These are phyloP conservation scores for Solanum megistacrolobum DNA, from an alignment of 257 asterid species.

Conservation along the genomic window DNA sequence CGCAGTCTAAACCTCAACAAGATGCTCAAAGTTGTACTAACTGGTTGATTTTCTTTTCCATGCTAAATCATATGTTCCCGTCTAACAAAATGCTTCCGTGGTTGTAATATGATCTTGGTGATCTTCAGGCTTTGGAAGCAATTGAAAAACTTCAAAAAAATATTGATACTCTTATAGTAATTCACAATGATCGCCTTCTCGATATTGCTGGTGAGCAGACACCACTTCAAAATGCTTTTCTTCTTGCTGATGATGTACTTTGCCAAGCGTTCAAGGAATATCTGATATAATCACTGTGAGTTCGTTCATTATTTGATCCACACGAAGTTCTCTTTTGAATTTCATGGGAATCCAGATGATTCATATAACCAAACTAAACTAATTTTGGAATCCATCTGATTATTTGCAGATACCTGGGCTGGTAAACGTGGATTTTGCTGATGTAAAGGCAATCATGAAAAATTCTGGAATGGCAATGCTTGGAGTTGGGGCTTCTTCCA, in stretches of 20 bases:
- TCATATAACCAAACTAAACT: background rate
- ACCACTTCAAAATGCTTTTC: constrained; percentile 95
- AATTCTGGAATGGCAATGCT: constrained; percentile 97
- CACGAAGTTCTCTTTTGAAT: background rate
- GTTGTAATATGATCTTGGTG: background rate
- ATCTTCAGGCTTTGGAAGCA: constrained; percentile 78
- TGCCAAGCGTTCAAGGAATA: constrained; percentile 96
- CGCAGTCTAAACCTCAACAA: background rate
- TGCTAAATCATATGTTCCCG: background rate
- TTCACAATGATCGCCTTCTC: constrained; percentile 87
- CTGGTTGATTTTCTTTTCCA: background rate
- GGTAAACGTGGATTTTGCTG: constrained; percentile 97
- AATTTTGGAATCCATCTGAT: background rate
- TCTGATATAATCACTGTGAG: constrained; percentile 89
- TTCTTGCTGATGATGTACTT: constrained; percentile 92
- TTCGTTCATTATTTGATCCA: background rate
- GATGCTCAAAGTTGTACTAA: background rate
- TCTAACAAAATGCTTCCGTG: background rate
- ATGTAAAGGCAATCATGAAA: constrained; percentile 99
- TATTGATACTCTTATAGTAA: constrained; percentile 89
- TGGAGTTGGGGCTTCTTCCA: constrained; percentile 94
- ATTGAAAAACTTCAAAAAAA: constrained; percentile 91
- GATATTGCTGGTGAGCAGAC: constrained; percentile 90
- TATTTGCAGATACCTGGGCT: constrained; percentile 82
- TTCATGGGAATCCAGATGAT: background rate